Evolutionary conservation across 257 asterid species (phyloP).

Genomic region (Rubia yunnanensis): DNA sequence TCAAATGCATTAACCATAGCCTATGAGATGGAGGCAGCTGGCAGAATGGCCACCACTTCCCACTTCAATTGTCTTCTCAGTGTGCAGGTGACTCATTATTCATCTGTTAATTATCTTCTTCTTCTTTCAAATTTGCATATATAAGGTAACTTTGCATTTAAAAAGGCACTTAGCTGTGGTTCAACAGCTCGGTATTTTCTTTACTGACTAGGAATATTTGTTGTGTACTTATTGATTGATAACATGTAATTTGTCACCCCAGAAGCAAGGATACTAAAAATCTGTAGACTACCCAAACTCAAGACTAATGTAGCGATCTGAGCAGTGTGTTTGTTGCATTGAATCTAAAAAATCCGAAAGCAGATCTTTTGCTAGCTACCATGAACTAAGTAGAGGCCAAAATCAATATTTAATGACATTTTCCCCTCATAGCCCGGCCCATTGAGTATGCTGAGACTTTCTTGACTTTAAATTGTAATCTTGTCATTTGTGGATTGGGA

Average conservation of each 20-base stretch:
- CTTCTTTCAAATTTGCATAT: neutral
- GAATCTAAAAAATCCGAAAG: neutral
- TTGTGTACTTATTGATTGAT: neutral
- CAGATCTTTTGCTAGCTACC: neutral
- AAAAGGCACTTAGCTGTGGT: neutral
- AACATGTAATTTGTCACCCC: neutral
- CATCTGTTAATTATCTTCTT: neutral
- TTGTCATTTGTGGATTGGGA: neutral
- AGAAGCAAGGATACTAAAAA: neutral
- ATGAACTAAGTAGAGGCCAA: neutral
- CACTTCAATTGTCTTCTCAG: conserved; percentile 98
- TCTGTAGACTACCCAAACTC: neutral
- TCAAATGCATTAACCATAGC: conserved; percentile 97
- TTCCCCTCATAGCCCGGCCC: neutral
- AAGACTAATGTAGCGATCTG: neutral
- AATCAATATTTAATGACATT: neutral
- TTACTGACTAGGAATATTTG: neutral
- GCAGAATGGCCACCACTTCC: conserved; percentile 94
- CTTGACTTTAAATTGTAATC: neutral
- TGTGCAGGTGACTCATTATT: conserved; percentile 52
- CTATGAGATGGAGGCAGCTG: conserved; percentile 98
- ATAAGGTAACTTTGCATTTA: neutral
- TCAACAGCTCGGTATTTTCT: neutral
- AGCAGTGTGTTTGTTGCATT: neutral
- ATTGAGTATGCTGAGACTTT: neutral